Evolutionary conservation across 2,329 filamentous ascomycete genomes (phyloP).

Genomic region (Pseudogymnoascus sp.): DNA sequence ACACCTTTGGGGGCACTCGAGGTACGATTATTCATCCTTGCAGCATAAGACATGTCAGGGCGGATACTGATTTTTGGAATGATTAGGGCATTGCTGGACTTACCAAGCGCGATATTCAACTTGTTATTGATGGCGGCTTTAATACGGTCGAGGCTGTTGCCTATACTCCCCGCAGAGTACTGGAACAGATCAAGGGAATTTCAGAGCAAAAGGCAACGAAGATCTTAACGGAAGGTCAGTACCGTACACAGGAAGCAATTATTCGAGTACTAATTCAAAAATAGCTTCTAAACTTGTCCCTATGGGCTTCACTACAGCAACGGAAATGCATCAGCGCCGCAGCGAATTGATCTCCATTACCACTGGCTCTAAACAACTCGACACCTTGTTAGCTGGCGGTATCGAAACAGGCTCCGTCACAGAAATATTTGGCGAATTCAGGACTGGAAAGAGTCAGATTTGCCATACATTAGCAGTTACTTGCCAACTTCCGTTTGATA

Average conservation of each 20-base stretch:
- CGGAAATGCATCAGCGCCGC: conserved; percentile 95
- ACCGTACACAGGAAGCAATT: neutral
- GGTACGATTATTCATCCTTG: conserved; percentile 40
- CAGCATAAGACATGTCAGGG: neutral
- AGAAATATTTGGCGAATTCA: conserved; percentile 95
- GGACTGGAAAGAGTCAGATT: conserved; percentile 96
- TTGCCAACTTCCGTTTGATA: conserved; percentile 94
- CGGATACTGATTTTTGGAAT: conserved; percentile 6
- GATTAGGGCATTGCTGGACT: conserved; percentile 76
- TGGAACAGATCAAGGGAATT: conserved; percentile 96
- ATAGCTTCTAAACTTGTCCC: conserved; percentile 89
- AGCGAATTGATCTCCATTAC: conserved; percentile 98
- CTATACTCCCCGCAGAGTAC: conserved; percentile 72
- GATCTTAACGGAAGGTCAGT: conserved; percentile 74
- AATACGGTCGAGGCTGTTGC: conserved; percentile 95
- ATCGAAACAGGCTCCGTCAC: conserved; percentile 97
- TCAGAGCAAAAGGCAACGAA: conserved; percentile 95
- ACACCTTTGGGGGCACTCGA: conserved; percentile 80
- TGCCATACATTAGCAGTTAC: conserved; percentile 98
- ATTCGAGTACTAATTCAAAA: conserved; percentile 9
- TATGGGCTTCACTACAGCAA: conserved; percentile 98
- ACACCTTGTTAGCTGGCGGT: conserved; percentile 88
- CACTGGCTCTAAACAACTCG: conserved; percentile 93
- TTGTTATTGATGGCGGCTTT: conserved; percentile 84
- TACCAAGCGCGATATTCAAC: conserved; percentile 91